These are phyloP conservation scores for Prunus persica DNA, from an alignment of 306 rosid species.

Conservation along the genomic window Prunus_persica_NCBIv2 NC_034010.1:5953501-5954000, in stretches of 20 bases:
- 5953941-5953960: conserved; percentile 96
- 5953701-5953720: background rate
- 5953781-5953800: conserved; percentile 37
- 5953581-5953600: no score
- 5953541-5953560: background rate
- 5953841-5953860: conserved; percentile 98
- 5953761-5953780: conserved; percentile 19
- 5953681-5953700: background rate
- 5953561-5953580: no score
- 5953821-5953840: conserved; percentile 94
- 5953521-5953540: conserved; percentile 14
- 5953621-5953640: no score
- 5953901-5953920: conserved; percentile 99
- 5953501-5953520: conserved; percentile 98
- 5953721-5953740: background rate
- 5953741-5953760: background rate
- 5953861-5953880: conserved; percentile 98
- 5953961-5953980: conserved; percentile 40
- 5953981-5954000: conserved; percentile 16
- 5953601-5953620: no score
- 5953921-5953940: conserved; percentile 91
- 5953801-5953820: conserved; percentile 98
- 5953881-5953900: conserved; percentile 96
- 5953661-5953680: background rate
- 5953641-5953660: background rate